These are phyloP conservation scores for Apophysomyces sp. DNA, from an alignment of 371 early-diverging fungal genomes.

Conservation along the genomic window DNA sequence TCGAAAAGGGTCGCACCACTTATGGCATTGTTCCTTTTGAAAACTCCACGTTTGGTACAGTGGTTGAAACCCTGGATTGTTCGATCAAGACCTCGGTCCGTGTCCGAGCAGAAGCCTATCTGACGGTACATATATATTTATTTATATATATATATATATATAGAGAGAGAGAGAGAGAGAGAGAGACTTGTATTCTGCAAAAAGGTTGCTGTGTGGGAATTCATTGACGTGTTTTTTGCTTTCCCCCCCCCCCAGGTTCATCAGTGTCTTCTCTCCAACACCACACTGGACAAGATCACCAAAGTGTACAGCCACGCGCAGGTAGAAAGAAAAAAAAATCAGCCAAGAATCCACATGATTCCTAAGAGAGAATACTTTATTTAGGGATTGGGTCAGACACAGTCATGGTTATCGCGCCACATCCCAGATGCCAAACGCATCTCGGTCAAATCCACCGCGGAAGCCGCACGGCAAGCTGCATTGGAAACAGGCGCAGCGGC, in stretches of 20 bases:
- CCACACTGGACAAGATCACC: conserved; percentile 59
- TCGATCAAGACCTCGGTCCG: conserved; percentile 60
- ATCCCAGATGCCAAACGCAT: conserved; percentile 74
- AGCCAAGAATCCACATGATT: not conserved
- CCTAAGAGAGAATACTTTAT: not conserved
- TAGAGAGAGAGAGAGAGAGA: too few species aligned
- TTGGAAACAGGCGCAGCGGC: conserved; percentile 82
- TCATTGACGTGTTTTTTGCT: too few species aligned
- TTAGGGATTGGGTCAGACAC: conserved; percentile 87
- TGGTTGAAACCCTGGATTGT: conserved; percentile 81
- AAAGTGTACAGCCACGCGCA: conserved; percentile 92
- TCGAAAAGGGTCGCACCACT: conserved; percentile 73
- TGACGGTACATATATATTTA: conserved; percentile 56
- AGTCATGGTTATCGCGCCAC: conserved; percentile 68
- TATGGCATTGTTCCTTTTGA: conserved; percentile 96
- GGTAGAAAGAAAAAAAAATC: conserved; percentile 33
- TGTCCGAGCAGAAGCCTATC: conserved; percentile 66
- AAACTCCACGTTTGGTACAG: conserved; percentile 89
- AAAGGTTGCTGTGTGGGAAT: too few species aligned
- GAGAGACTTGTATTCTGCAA: too few species aligned
- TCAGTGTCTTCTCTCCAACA: conserved; percentile 79
- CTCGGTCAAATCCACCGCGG: conserved; percentile 81
- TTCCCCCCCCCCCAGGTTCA: too few species aligned
- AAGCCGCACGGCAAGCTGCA: conserved; percentile 87
- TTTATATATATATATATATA: too few species aligned